These are phyloP conservation scores for Alectoria sarmentosa DNA, from an alignment of 495 filamentous ascomycete species.

Conservation along the genomic window DNA sequence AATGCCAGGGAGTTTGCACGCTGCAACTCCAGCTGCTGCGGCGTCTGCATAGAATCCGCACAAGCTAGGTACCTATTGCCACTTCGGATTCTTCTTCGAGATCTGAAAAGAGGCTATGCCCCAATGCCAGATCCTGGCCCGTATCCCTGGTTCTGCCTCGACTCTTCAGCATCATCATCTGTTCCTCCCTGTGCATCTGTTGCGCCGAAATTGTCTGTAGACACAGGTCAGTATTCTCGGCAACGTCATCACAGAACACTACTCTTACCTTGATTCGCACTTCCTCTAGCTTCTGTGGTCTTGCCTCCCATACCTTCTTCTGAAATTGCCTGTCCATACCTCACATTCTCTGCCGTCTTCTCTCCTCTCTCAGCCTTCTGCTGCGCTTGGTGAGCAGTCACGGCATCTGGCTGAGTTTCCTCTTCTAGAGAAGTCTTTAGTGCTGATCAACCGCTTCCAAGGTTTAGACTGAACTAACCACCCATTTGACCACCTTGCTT, in stretches of 20 bases:
- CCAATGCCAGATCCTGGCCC: slow-evolving; percentile 51
- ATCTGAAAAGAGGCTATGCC: slow-evolving; percentile 33
- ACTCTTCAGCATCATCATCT: slow-evolving; percentile 35
- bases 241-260: not conserved
- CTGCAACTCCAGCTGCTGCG: slow-evolving; percentile 6
- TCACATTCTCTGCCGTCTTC: slow-evolving; percentile 42
- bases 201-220: slow-evolving; percentile 17
- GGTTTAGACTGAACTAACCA: slow-evolving; percentile 31
- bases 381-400: slow-evolving; percentile 20
- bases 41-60: slow-evolving; percentile 11
- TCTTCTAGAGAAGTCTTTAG: not conserved
- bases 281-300: slow-evolving; percentile 29
- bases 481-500: slow-evolving; percentile 56
- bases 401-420: slow-evolving; percentile 23
- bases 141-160: slow-evolving; percentile 54
- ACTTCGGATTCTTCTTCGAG: slow-evolving; percentile 12
- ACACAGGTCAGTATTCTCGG: slow-evolving; percentile 7
- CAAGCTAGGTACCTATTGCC: slow-evolving; percentile 14
- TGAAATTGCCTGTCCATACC: slow-evolving; percentile 42
- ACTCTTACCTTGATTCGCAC: slow-evolving; percentile 24
- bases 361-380: slow-evolving; percentile 31
- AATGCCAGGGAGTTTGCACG: slow-evolving; percentile 12
- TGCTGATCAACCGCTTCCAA: not conserved
- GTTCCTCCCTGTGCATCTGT: slow-evolving; percentile 28
- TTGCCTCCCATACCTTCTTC: slow-evolving; percentile 37